Evolutionary conservation across 2,329 filamentous ascomycete species (phyloP).

Genomic region (Cercospora sp.): DNA sequence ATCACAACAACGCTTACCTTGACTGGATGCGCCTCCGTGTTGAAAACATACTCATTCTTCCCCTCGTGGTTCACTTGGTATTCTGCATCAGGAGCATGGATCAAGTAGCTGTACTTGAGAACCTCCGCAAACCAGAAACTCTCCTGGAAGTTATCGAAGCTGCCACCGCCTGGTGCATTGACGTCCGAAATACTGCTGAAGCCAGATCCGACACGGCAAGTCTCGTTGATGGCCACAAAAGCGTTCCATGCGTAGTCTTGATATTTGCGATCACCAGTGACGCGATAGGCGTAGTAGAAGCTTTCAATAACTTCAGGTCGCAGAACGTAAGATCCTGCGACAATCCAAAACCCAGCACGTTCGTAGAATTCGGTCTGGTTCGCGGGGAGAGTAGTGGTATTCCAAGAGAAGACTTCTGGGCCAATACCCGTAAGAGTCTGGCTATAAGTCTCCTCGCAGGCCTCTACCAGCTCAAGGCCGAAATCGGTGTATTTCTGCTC

Average conservation of each 20-base stretch:
- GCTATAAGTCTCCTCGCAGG: constrained; percentile 73
- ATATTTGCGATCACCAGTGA: constrained; percentile 26
- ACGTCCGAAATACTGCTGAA: constrained; percentile 24
- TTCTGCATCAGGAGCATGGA: constrained; percentile 52
- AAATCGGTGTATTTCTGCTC: constrained; percentile 69
- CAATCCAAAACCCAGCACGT: constrained; percentile 67
- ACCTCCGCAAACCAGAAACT: constrained; percentile 88
- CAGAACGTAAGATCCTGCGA: constrained; percentile 62
- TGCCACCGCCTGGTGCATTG: constrained; percentile 38
- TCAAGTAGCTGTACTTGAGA: constrained; percentile 78
- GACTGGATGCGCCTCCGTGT: constrained; percentile 66
- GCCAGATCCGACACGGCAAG: constrained; percentile 21
- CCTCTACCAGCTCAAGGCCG: constrained; percentile 70
- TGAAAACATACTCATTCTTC: constrained; percentile 60
- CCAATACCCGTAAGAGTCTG: constrained; percentile 71
- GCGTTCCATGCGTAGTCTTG: constrained; percentile 28
- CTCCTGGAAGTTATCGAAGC: constrained; percentile 71
- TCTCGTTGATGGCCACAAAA: constrained; percentile 26
- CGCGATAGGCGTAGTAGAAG: constrained; percentile 30
- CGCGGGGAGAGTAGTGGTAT: constrained; percentile 38
- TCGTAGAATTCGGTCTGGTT: constrained; percentile 61
- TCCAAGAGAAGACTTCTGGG: constrained; percentile 61
- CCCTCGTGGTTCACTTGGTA: constrained; percentile 57
- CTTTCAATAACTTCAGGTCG: constrained; percentile 49
- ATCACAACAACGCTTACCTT: constrained; percentile 39